Evolutionary conservation across 108 stramenopile genomes (phyloP).

Genomic region (Conticribra weissflogii): DNA sequence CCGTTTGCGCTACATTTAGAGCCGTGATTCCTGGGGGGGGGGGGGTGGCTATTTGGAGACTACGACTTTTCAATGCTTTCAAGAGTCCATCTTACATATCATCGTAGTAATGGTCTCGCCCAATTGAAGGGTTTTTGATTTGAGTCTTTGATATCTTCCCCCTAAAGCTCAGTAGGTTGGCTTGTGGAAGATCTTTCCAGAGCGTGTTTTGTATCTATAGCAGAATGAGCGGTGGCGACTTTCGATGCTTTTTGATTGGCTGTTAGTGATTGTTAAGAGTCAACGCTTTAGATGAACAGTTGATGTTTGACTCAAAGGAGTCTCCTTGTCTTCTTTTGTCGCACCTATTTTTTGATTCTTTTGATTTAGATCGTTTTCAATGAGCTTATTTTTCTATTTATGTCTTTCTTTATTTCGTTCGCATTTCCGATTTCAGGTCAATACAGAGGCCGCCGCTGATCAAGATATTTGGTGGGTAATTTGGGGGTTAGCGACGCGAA

Average conservation of each 20-base stretch:
- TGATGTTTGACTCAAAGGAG: not conserved
- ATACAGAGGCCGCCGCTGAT: too few species aligned
- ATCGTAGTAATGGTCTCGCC: not conserved
- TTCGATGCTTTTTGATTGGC: not conserved
- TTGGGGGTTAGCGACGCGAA: too few species aligned
- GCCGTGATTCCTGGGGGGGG: not conserved
- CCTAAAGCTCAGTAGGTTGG: not conserved
- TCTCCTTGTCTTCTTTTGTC: too few species aligned
- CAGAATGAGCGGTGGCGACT: not conserved
- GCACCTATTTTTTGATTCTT: not conserved
- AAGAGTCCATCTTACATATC: not conserved
- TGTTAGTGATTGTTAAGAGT: not conserved
- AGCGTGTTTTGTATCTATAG: not conserved
- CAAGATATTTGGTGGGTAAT: too few species aligned
- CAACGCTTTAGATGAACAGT: not conserved
- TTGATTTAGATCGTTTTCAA: not conserved
- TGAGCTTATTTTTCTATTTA: too few species aligned
- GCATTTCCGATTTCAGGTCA: too few species aligned
- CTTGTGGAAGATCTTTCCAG: too few species aligned
- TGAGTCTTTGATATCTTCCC: not conserved
- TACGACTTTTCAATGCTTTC: not conserved
- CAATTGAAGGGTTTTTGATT: not conserved
- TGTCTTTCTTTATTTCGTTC: too few species aligned
- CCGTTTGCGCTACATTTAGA: not conserved
- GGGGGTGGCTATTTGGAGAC: not conserved